Percentiles rank a stretch among this genome's conserved stretches.
These are phyloP conservation scores for Monilinia laxa DNA, from an alignment of 2,329 filamentous ascomycete species.

Conservation along the genomic window DNA sequence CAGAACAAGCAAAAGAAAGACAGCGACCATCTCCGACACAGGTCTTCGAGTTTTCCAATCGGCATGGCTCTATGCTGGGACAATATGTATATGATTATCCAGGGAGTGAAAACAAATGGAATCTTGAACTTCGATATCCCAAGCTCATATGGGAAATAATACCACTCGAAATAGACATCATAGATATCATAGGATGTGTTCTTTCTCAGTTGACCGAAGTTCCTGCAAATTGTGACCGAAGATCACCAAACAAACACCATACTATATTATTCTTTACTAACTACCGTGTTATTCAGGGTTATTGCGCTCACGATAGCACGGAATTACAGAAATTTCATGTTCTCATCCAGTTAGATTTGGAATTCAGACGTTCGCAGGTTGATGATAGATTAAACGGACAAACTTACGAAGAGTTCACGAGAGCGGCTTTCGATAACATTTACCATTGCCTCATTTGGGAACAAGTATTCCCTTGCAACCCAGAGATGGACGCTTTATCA, in stretches of 20 bases:
- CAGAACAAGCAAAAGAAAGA: slow-evolving; percentile 6
- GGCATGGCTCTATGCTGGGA: slow-evolving; percentile 18
- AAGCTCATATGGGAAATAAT: slow-evolving; percentile 15
- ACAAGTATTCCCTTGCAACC: slow-evolving; percentile 43
- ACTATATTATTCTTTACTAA: slow-evolving; percentile 39
- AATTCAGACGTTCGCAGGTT: slow-evolving; percentile 20
- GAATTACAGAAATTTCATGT: slow-evolving; percentile 28
- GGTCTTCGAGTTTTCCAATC: neutral
- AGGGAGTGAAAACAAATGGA: slow-evolving; percentile 12
- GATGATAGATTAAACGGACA: slow-evolving; percentile 21
- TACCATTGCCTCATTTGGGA: slow-evolving; percentile 32
- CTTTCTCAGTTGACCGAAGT: slow-evolving; percentile 30
- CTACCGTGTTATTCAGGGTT: slow-evolving; percentile 35
- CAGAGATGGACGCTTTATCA: slow-evolving; percentile 63
- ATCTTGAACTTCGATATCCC: slow-evolving; percentile 18
- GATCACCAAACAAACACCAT: slow-evolving; percentile 24
- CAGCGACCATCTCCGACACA: slow-evolving; percentile 1
- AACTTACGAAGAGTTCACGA: slow-evolving; percentile 30
- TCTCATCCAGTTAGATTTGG: slow-evolving; percentile 22
- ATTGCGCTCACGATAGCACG: slow-evolving; percentile 33
- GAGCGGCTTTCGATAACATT: slow-evolving; percentile 26
- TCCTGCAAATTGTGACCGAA: slow-evolving; percentile 29
- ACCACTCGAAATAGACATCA: slow-evolving; percentile 19
- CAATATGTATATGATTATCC: slow-evolving; percentile 17
- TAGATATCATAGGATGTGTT: slow-evolving; percentile 29